phyloP scores from a whole-genome alignment of 2,329 filamentous ascomycete species.

The Periconia sp. region DNA sequence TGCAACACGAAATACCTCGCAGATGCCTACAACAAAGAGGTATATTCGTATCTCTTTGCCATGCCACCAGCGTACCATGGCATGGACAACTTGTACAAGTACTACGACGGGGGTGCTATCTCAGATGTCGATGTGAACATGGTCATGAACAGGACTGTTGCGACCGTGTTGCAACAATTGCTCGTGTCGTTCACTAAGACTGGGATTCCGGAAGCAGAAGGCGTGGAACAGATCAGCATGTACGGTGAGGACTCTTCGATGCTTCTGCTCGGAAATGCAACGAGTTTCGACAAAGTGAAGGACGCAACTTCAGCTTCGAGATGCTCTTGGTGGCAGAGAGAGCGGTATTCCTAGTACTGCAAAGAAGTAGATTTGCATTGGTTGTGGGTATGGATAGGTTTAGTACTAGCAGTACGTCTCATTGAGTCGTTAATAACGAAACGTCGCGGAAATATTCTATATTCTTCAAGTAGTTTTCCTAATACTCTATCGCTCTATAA shows the following conservation, averaged over 20 bases:
- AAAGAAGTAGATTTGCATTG: no score
- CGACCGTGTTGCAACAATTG: background rate
- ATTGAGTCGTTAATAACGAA: no score
- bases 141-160: conserved; percentile 2
- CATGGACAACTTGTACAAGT: conserved; percentile 1
- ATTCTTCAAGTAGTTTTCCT: no score
- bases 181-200: conserved; percentile 1
- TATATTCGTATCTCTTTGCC: conserved; percentile 11
- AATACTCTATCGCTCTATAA: no score
- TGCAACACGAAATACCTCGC: conserved; percentile 9
- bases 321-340: background rate
- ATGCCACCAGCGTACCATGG: conserved; percentile 5
- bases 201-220: background rate
- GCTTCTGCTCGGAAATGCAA: background rate
- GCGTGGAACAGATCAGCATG: background rate
- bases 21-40: background rate
- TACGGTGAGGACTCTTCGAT: background rate
- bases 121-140: background rate
- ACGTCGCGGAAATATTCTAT: no score
- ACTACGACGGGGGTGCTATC: conserved; percentile 1
- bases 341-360: background rate
- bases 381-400: no score
- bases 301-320: background rate
- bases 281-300: background rate
- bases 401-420: no score